phyloP scores from a whole-genome alignment of 352 stramenopile genomes.

The Phytopythium cucurbitacearum region DNA sequence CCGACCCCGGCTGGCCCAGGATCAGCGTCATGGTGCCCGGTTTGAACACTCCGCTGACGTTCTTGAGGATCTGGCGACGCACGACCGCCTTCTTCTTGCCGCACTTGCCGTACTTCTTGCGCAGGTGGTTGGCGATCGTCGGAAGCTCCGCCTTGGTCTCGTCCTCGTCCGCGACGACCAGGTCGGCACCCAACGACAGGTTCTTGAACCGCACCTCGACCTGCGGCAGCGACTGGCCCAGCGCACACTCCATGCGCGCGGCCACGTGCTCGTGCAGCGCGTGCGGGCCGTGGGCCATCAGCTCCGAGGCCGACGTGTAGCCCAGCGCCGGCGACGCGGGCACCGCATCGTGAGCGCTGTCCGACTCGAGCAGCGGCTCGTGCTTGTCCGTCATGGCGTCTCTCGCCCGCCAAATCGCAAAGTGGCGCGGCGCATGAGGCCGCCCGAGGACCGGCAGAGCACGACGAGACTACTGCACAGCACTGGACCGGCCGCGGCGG shows the following conservation, averaged over 20 bases:
- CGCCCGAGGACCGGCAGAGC: too few species aligned
- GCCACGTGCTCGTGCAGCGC: slow-evolving; percentile 24
- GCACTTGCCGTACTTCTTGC: slow-evolving; percentile 13
- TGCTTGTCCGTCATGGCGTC: too few species aligned
- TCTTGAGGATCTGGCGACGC: slow-evolving; percentile 16
- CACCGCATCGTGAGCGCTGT: neutral
- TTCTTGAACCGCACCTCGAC: slow-evolving; percentile 27
- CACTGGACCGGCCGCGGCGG: too few species aligned
- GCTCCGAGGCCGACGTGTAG: slow-evolving; percentile 6
- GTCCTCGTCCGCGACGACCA: slow-evolving; percentile 11
- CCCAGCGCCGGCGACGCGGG: slow-evolving; percentile 7
- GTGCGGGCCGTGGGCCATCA: slow-evolving; percentile 21
- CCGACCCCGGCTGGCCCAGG: slow-evolving; percentile 10
- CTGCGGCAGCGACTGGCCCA: slow-evolving; percentile 25
- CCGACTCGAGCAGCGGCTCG: too few species aligned
- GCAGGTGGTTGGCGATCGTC: slow-evolving; percentile 29
- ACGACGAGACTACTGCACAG: too few species aligned
- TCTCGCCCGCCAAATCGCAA: too few species aligned
- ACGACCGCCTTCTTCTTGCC: slow-evolving; percentile 12
- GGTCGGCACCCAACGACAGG: slow-evolving; percentile 11
- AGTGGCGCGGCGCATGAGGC: too few species aligned
- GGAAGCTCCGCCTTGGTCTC: slow-evolving; percentile 17
- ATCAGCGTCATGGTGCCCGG: slow-evolving; percentile 20
- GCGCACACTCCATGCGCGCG: slow-evolving; percentile 15
- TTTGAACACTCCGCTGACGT: slow-evolving; percentile 14